Base-by-base conservation (phyloP, 345 rosid species). In the Rhizophora apiculata region DNA sequence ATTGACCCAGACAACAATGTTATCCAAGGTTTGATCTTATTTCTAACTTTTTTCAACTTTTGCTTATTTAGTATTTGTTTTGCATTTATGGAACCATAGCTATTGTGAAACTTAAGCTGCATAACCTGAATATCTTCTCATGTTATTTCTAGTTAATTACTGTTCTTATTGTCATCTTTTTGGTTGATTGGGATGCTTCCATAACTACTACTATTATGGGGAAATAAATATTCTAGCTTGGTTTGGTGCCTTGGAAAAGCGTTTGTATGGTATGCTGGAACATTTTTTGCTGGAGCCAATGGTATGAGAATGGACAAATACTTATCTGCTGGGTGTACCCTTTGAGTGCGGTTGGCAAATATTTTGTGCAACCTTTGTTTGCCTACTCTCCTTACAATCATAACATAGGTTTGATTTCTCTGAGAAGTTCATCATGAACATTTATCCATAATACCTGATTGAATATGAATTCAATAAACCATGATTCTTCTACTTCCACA, bases 1-100 rank as follows among this genome's bases (percentile, higher is more conserved):
- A 96, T 96, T 71, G 99, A 96, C 81, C 98, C 85, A 71, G 96
- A 85, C 69, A 89, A 82, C 82, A 96, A 96, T 79, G 85, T 85
- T 46, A 96, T 96, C 82, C 99, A 96, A 92, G 99, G 99, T 94
- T 58, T 65, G 73, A 6, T 70, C 15, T 63, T 69, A 54, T n/a
- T 54, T 5, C 5, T 54, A 37, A 60, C 56, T 6, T 65, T 27
- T 34, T 24, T 20, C 6, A 55, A n/a, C 24, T 36, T 63, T n/a
- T 61, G 27, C 32, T 29, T 65, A 66, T 64, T 26, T 55, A 54
- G 20, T 54, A 54, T 21, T 0, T 21, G 59, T 21, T 21, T 21
- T 2, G 59, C 48, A 39, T 39, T 39, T 39, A 39, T 39, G 48
- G 48, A 10, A 39, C 13, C 48, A 39, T 39, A 39, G 48, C 11